Evolutionary conservation across 306 rosid species (phyloP), one percentile per base, ranked within the genome.

Genomic region (Betula pendula): DNA sequence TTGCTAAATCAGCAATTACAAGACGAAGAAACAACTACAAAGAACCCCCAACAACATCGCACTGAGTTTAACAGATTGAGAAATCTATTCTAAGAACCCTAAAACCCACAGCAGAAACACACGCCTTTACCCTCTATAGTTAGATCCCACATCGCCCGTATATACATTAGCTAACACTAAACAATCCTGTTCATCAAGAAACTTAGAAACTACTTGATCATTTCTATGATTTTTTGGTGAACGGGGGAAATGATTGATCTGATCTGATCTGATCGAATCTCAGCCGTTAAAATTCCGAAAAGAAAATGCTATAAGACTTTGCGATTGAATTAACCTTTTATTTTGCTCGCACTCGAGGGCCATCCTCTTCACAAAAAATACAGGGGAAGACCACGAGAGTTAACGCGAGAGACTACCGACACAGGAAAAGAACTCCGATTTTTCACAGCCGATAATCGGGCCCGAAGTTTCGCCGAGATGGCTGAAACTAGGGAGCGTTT

Each of bases 291-390:
- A 22, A 10, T 22, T 55, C 62, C 29, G 22, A 8, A 5, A 9
- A 55, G 62, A 56, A 10, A 56, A 9, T 24, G 13, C 63, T 13
- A 24, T 2, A 56, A 22, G 16, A 56, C 4, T 9, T 11, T 12
- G 33, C 13, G 3, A 56, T 15, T 24, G 15, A 56, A 0, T 24
- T 14, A 12, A 59, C 24, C 17, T 3, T 17, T 66, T 35, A 17
- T 19, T 50, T 44, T 47, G 85, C 72, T 66, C 78, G 78, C 58
- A 51, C 84, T 79, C 86, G 62, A 68, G 75, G 74, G 50, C 73
- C 78, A 73, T 86, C 97, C 96, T 86, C 92, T 79, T 89, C 91
- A 84, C 86, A 93, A 93, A 90, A 89, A 90, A 88, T 9, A 35
- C 42, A 12, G 88, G 84, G 96, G 94, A 86, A 80, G 88, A 86